phyloP scores from a whole-genome alignment of 441 rosid species.

The Euphorbia celastroides region DNA sequence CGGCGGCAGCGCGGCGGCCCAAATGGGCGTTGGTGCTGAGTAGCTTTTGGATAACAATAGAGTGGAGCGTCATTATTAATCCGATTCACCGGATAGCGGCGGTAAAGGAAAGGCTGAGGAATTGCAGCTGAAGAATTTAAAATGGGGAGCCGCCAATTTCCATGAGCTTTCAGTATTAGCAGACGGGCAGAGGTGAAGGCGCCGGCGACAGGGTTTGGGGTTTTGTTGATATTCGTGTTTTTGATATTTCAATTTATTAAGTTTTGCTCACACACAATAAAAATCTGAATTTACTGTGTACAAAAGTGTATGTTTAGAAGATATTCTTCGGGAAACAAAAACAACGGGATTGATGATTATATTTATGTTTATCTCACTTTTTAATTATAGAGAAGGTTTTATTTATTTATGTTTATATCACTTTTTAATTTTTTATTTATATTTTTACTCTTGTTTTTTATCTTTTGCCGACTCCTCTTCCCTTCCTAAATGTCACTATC shows the following conservation, averaged over 20 bases:
- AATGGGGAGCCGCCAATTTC: background rate
- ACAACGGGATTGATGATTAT: no score
- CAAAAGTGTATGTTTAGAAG: no score
- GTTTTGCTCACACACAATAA: no score
- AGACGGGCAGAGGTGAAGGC: background rate
- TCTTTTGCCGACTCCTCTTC: no score
- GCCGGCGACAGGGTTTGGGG: constrained; percentile 1
- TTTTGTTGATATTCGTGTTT: background rate
- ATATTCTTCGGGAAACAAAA: no score
- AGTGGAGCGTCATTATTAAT: constrained; percentile 71
- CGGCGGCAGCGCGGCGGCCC: constrained; percentile 66
- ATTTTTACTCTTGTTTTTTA: no score
- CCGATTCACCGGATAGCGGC: background rate
- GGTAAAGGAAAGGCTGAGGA: background rate
- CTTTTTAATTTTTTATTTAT: no score
- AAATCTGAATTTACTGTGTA: no score
- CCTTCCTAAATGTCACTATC: no score
- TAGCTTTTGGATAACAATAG: constrained; percentile 80
- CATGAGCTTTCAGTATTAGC: background rate
- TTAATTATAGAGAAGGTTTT: no score
- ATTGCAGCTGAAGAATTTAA: background rate
- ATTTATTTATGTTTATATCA: no score
- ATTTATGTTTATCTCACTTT: no score
- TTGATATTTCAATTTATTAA: background rate
- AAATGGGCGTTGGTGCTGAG: constrained; percentile 77